Base-by-base conservation (phyloP, 345 rosid species). In the Chamaenerion angustifolium region DNA sequence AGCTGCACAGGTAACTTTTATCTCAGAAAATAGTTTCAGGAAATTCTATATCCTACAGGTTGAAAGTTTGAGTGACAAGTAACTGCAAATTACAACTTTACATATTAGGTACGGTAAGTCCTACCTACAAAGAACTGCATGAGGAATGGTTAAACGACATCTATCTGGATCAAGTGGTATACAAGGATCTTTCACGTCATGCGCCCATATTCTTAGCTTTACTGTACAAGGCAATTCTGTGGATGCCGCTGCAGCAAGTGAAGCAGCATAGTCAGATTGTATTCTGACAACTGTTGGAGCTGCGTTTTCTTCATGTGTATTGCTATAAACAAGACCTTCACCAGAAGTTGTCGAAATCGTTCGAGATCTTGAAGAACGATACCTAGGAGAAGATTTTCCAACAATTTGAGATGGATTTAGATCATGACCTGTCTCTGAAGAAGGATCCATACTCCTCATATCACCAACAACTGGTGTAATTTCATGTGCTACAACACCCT, bases 91-190 rank as follows among this genome's bases (percentile, higher is more conserved):
- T 1, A 21, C 25, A 52, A 12, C n/a, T 23, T 14, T 1, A 16
- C 55, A 48, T 18, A n/a, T 6, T 50, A 42, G 37, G 37, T 31
- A 14, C 40, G 15, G 10, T 21, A 23, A 46, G 37, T 19, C 54
- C 52, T 79, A 81, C 98, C 98, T 90, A 66, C 98, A 90, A 56
- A 90, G 94, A 61, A 90, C 98, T 12, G 94, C 98, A 72, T 90
- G 95, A 16, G 88, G 84, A 61, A 90, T 83, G 10, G 68, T 72
- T 57, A 90, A 65, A 31, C 81, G 77, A 55, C 90, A 90, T 60
- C 66, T 81, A 54, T 75, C 82, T 47, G 78, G 52, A 74, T 65
- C 76, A 17, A 90, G 83, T 10, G 51, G 65, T 18, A 78, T 69
- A 56, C 82, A 81, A 52, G 98, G 85, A 64, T 77, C 59, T 68